phyloP scores from a whole-genome alignment of 2,329 filamentous ascomycete genomes.

The Ascochyta viciae-villosae region DNA sequence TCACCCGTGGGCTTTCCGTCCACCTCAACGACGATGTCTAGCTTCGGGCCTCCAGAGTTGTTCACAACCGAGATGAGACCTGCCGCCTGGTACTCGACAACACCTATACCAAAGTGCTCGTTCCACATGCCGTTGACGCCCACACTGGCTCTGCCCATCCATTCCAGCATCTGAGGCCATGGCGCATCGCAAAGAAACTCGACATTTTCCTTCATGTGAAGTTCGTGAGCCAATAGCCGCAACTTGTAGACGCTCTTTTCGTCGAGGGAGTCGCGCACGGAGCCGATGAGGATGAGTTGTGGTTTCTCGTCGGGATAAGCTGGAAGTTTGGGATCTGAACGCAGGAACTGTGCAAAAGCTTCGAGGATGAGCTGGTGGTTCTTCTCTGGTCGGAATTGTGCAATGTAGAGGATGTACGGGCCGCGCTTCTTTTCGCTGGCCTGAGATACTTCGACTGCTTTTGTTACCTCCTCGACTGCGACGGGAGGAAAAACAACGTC shows the following conservation, averaged over 20 bases:
- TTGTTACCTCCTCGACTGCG: slow-evolving; percentile 82
- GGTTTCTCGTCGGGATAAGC: slow-evolving; percentile 60
- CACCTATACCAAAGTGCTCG: slow-evolving; percentile 97
- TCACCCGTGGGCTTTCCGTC: slow-evolving; percentile 79
- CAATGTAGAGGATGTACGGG: slow-evolving; percentile 85
- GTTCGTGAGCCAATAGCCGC: slow-evolving; percentile 82
- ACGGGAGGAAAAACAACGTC: slow-evolving; percentile 90
- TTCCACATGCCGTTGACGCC: slow-evolving; percentile 99
- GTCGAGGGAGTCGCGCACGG: slow-evolving; percentile 79
- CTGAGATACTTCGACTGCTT: slow-evolving; percentile 73
- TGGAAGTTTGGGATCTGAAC: slow-evolving; percentile 34
- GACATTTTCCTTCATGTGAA: slow-evolving; percentile 79
- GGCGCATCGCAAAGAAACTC: slow-evolving; percentile 89
- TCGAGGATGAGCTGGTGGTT: slow-evolving; percentile 88
- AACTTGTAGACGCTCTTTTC: slow-evolving; percentile 90
- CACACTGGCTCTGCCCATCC: slow-evolving; percentile 77
- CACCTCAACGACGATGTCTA: slow-evolving; percentile 87
- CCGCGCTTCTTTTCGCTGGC: slow-evolving; percentile 74
- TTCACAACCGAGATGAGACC: slow-evolving; percentile 94
- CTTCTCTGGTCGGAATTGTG: slow-evolving; percentile 97
- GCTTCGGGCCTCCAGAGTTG: slow-evolving; percentile 87
- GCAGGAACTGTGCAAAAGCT: slow-evolving; percentile 79
- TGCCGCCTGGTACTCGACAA: slow-evolving; percentile 97
- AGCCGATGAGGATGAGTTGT: slow-evolving; percentile 84
- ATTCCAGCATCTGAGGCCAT: slow-evolving; percentile 85